Conservation (phyloP, 1,284 basidiomycete genomes). For the Sanghuangporus sanghuang region DNA sequence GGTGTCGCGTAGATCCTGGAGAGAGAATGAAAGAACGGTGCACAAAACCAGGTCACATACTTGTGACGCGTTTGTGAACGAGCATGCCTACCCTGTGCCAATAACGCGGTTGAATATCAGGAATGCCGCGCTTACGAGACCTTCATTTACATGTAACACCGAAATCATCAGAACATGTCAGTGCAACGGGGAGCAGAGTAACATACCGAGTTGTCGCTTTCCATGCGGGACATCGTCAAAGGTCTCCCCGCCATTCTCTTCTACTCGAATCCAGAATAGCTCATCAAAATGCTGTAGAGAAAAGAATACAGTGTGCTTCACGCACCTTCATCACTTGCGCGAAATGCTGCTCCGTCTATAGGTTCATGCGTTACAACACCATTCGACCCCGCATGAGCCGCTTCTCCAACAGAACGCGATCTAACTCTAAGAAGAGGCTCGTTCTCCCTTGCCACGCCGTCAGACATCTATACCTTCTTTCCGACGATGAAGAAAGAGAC, state of each 20-base stretch:
- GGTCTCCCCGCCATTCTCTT: not conserved
- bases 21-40: not conserved
- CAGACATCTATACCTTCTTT: not conserved
- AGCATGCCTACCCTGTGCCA: slow-evolving; percentile 56
- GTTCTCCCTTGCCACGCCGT: not conserved
- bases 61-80: not conserved
- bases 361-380: not conserved
- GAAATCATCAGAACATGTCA: not conserved
- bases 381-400: not conserved
- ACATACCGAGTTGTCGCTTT: slow-evolving; percentile 23
- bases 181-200: not conserved
- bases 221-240: slow-evolving; percentile 24
- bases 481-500: slow-evolving; percentile 35
- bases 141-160: slow-evolving; percentile 24
- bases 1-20: slow-evolving; percentile 71
- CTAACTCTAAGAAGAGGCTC: not conserved
- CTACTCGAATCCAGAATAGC: not conserved
- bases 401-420: not conserved
- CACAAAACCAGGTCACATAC: not conserved
- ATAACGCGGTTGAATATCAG: slow-evolving; percentile 78
- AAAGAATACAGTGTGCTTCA: not conserved
- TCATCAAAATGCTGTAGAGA: not conserved
- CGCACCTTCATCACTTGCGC: slow-evolving; percentile 1
- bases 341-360: slow-evolving; percentile 6
- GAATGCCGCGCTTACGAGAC: slow-evolving; percentile 55